Conservation (phyloP, 2,329 filamentous ascomycete genomes). For the Talaromyces amestolkiae region DNA sequence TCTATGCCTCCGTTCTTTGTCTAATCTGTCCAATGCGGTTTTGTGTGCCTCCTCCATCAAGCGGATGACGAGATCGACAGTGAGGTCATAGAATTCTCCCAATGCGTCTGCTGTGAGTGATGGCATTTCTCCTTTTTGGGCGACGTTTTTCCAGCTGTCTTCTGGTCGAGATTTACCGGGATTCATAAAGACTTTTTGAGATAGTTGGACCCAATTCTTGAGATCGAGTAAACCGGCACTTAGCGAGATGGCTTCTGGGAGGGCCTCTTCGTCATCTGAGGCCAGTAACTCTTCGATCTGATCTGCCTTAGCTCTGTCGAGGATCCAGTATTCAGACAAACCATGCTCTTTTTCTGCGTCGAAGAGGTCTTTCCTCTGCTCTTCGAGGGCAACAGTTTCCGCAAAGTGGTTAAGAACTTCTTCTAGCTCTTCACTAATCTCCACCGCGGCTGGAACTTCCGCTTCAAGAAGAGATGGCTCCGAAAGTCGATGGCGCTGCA, state of each 20-base stretch:
- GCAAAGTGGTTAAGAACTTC: constrained; percentile 65
- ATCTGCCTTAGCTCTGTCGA: constrained; percentile 46
- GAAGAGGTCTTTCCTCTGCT: constrained; percentile 62
- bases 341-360: constrained; percentile 62
- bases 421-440: constrained; percentile 67
- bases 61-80: constrained; percentile 65
- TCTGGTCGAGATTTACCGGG: constrained; percentile 52
- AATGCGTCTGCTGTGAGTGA: constrained; percentile 72
- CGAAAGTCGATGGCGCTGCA: background rate
- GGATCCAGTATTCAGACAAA: constrained; percentile 57
- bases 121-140: constrained; percentile 55
- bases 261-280: constrained; percentile 17
- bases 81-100: constrained; percentile 70
- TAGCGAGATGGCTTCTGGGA: constrained; percentile 37
- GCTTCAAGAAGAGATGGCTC: constrained; percentile 1
- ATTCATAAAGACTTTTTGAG: constrained; percentile 74
- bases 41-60: constrained; percentile 68
- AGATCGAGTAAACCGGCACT: constrained; percentile 60
- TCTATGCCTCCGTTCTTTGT: background rate
- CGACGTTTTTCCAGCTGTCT: constrained; percentile 66
- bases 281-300: constrained; percentile 30
- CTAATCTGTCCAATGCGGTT: constrained; percentile 47
- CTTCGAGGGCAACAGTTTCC: constrained; percentile 62
- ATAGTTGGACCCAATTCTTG: constrained; percentile 61
- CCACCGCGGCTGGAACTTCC: constrained; percentile 69